Evolutionary conservation across 2,329 filamentous ascomycete genomes (phyloP).

Genomic region (Cytospora piceicola): DNA sequence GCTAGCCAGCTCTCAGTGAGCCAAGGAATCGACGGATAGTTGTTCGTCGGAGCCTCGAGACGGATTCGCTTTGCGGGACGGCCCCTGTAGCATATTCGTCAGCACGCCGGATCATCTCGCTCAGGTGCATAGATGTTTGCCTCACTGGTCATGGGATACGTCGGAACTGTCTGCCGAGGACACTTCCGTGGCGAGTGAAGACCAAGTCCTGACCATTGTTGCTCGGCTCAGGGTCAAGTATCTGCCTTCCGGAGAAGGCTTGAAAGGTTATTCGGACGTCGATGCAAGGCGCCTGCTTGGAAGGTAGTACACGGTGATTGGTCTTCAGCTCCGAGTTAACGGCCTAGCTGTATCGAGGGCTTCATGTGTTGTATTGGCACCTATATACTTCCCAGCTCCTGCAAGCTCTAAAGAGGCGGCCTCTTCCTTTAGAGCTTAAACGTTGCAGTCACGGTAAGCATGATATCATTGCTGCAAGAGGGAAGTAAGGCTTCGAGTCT

Average conservation of each 20-base stretch:
- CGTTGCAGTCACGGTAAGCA: background rate
- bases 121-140: background rate
- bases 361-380: background rate
- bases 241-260: background rate
- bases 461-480: constrained; percentile 4
- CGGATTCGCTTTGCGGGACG: constrained; percentile 8
- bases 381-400: constrained; percentile 2
- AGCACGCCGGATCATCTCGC: background rate
- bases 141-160: constrained; percentile 10
- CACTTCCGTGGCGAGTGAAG: constrained; percentile 6
- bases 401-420: constrained; percentile 5
- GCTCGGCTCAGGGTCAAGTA: background rate
- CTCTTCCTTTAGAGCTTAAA: constrained; percentile 15
- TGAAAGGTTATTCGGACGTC: background rate
- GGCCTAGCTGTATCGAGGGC: constrained; percentile 1
- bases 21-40: constrained; percentile 32
- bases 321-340: background rate
- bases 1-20: constrained; percentile 34
- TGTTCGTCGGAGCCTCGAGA: constrained; percentile 25
- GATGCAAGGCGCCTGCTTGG: background rate
- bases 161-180: background rate
- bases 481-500: background rate
- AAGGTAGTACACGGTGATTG: background rate
- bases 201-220: constrained; percentile 13
- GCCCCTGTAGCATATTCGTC: constrained; percentile 6